Base-by-base conservation (phyloP, 805 yeast species). In the Saturnispora gosingensis region DNA sequence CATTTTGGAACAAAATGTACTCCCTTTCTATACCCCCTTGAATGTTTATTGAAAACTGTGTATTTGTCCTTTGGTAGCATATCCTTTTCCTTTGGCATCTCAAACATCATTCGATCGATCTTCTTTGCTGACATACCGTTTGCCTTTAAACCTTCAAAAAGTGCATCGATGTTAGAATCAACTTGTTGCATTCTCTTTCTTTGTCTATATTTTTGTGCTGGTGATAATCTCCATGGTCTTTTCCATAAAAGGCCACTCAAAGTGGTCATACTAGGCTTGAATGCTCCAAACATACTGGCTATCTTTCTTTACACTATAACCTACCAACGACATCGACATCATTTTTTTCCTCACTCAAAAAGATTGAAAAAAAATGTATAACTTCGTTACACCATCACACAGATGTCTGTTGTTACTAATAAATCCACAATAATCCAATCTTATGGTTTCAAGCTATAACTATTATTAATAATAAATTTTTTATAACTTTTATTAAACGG, bases 1-100 rank as follows among this genome's bases (percentile, higher is more conserved):
- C 96, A 89, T 65, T 89, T 87, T 20, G 97, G 96, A 43, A 84
- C 85, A 67, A 81, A 72, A 63, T 91, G 98, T 25, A 87, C 81
- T 57, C 90, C 82, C 71, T 89, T 91, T 72, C 98, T 81, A 70
- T 91, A 93, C 20, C 82, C 83, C 61, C 76, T 80, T 13, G 82
- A 77, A 60, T 81, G 81, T 67, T 78, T 84, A 69, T 80, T 82
- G 71, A 86, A 91, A 1, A 88, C 83, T 45, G 95, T 82, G 70
- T 93, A 93, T 68, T 91, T 91, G 70, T 93, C 95, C 56, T 69
- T 73, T 7, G 96, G 74, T 1, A 68, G 62, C 97, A 91, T 90
- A 54, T 89, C 88, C 34, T 67, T 58, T 62, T 89, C 96, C 61
- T 80, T 84, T 39, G 97, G 97, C 62, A 85, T 76, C 20, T 71